A percentile compares a stretch with the other conserved stretches of the same genome.
phyloP scores from a whole-genome alignment of 768 basidiomycete genomes.

The Mrakia frigida region DNA sequence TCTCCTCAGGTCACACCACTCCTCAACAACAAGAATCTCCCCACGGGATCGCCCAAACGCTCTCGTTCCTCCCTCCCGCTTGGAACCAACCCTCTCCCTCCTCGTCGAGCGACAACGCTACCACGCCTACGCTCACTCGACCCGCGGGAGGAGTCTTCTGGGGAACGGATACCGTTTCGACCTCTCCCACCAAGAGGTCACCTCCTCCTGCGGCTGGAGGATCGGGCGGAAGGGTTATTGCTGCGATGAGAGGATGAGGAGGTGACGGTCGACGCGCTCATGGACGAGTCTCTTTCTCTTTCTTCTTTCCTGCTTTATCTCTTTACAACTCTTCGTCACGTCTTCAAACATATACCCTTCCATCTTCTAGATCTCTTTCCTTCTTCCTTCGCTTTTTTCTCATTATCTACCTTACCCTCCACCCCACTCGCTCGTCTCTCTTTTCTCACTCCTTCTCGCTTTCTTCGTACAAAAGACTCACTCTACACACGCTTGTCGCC shows the following conservation, averaged over 20 bases:
- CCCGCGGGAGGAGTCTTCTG: constrained; percentile 2
- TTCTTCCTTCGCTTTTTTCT: too few species aligned
- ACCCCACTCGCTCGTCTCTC: too few species aligned
- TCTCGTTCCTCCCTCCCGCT: constrained; percentile 14
- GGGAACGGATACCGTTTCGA: background rate
- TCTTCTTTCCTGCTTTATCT: background rate
- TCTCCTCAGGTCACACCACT: constrained; percentile 15
- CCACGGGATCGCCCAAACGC: background rate
- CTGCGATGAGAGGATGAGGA: constrained; percentile 5
- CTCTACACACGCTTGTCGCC: too few species aligned
- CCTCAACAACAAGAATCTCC: constrained; percentile 7
- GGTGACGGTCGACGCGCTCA: background rate
- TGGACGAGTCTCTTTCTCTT: background rate
- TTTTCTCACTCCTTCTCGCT: too few species aligned
- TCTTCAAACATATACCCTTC: too few species aligned
- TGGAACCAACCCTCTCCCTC: background rate
- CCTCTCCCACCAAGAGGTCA: background rate
- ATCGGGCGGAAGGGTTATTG: background rate
- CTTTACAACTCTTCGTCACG: too few species aligned
- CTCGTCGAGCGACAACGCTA: background rate
- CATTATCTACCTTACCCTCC: too few species aligned
- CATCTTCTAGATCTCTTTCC: too few species aligned
- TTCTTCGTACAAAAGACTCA: too few species aligned
- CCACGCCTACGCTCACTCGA: background rate
- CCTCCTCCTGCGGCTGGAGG: constrained; percentile 6